These are phyloP conservation scores for Alternaria consortialis DNA, from an alignment of 2,329 filamentous ascomycete species.

Conservation along the genomic window DNA sequence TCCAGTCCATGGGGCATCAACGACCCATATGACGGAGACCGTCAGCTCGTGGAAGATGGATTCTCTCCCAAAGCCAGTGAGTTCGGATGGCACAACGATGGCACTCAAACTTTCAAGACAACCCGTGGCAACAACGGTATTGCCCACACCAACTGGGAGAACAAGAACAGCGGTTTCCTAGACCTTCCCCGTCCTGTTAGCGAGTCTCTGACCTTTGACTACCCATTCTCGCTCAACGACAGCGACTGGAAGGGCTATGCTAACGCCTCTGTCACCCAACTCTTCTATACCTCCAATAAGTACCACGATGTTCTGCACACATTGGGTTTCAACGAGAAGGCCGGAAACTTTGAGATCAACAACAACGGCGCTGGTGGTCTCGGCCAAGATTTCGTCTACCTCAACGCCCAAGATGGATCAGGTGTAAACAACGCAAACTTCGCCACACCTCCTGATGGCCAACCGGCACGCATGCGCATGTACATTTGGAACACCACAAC, in stretches of 20 bases:
- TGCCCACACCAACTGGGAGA: slow-evolving; percentile 61
- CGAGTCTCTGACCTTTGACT: slow-evolving; percentile 55
- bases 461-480: slow-evolving; percentile 66
- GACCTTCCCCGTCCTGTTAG: slow-evolving; percentile 62
- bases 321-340: slow-evolving; percentile 66
- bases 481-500: slow-evolving; percentile 63
- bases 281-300: slow-evolving; percentile 68
- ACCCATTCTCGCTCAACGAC: slow-evolving; percentile 37
- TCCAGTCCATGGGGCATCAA: slow-evolving; percentile 60
- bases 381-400: slow-evolving; percentile 63
- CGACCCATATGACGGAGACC: slow-evolving; percentile 62
- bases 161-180: slow-evolving; percentile 53
- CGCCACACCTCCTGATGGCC: slow-evolving; percentile 54
- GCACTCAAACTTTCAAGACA: slow-evolving; percentile 59
- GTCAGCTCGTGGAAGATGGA: slow-evolving; percentile 59
- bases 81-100: slow-evolving; percentile 64
- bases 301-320: slow-evolving; percentile 68
- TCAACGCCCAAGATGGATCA: slow-evolving; percentile 65
- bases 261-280: slow-evolving; percentile 66
- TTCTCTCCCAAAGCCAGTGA: slow-evolving; percentile 59
- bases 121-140: slow-evolving; percentile 69
- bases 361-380: slow-evolving; percentile 64
- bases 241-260: slow-evolving; percentile 52
- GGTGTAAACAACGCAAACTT: slow-evolving; percentile 68
- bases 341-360: slow-evolving; percentile 68